Conservation (phyloP, 768 basidiomycete species). For the Podaxis carcinomalis region DNA sequence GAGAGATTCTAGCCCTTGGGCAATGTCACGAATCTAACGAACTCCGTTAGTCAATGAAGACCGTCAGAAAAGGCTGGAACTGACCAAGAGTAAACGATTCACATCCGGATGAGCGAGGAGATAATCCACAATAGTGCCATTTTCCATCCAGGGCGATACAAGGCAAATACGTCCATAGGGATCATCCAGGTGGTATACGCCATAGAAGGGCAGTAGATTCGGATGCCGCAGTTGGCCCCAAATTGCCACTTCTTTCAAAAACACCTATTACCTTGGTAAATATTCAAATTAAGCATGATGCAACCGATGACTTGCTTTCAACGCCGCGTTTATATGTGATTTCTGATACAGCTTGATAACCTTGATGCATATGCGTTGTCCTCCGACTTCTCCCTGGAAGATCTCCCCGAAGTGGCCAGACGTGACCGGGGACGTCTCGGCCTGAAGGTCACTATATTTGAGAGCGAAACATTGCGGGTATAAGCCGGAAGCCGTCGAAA, state of each 20-base stretch:
- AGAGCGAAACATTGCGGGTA: conserved; percentile 24
- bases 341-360: conserved; percentile 20
- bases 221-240: conserved; percentile 11
- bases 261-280: neutral
- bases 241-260: conserved; percentile 4
- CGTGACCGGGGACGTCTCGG: conserved; percentile 13
- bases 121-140: conserved; percentile 7
- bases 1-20: neutral
- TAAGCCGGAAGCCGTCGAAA: conserved; percentile 21
- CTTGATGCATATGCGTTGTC: conserved; percentile 21
- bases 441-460: conserved; percentile 7
- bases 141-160: conserved; percentile 15
- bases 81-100: conserved; percentile 1
- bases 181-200: conserved; percentile 10
- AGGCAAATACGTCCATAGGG: conserved; percentile 5
- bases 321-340: conserved; percentile 11
- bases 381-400: conserved; percentile 19
- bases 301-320: neutral
- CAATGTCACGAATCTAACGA: neutral
- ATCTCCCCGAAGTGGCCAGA: conserved; percentile 25
- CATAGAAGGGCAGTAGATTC: conserved; percentile 13
- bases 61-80: neutral
- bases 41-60: neutral
- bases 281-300: neutral
- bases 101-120: neutral